phyloP scores from a whole-genome alignment of 192 early-diverging fungal genomes.

The Endogone sp. region DNA sequence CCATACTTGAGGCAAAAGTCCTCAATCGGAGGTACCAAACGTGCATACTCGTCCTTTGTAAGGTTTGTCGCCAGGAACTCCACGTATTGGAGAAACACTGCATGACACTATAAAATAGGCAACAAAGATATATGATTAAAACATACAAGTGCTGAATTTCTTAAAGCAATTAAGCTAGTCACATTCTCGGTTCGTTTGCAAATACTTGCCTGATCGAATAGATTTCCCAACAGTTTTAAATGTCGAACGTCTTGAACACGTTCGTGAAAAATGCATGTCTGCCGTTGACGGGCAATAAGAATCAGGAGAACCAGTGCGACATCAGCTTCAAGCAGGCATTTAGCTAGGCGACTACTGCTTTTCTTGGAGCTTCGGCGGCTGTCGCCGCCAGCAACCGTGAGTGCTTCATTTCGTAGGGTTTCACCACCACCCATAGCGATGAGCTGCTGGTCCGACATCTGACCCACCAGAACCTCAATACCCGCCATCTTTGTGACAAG shows the following conservation, averaged over 20 bases:
- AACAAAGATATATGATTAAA: background rate
- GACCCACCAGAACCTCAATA: slow-evolving; percentile 51
- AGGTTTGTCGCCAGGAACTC: slow-evolving; percentile 65
- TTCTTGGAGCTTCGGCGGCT: slow-evolving; percentile 45
- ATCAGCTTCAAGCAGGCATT: slow-evolving; percentile 50
- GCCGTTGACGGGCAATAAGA: slow-evolving; percentile 56
- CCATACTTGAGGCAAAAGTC: too few relatives aligned
- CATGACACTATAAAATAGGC: slow-evolving; percentile 25
- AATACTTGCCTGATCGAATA: slow-evolving; percentile 51
- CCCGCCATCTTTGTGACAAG: slow-evolving; percentile 70
- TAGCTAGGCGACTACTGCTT: slow-evolving; percentile 47
- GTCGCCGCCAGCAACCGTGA: slow-evolving; percentile 43
- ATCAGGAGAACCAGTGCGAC: slow-evolving; percentile 52
- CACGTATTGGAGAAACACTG: slow-evolving; percentile 56
- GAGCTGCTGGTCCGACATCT: slow-evolving; percentile 53
- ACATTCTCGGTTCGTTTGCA: background rate
- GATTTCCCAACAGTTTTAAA: slow-evolving; percentile 53
- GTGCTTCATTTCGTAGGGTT: slow-evolving; percentile 49
- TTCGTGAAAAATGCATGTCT: slow-evolving; percentile 42
- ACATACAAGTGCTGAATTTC: too few relatives aligned
- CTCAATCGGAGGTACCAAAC: too few relatives aligned
- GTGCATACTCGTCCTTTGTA: too few relatives aligned
- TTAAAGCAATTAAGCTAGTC: too few relatives aligned
- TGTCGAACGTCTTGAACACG: slow-evolving; percentile 26
- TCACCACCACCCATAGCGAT: slow-evolving; percentile 61